These are phyloP conservation scores for Ramularia endophylla DNA, from an alignment of 2,329 filamentous ascomycete genomes.

Conservation along the genomic window DNA sequence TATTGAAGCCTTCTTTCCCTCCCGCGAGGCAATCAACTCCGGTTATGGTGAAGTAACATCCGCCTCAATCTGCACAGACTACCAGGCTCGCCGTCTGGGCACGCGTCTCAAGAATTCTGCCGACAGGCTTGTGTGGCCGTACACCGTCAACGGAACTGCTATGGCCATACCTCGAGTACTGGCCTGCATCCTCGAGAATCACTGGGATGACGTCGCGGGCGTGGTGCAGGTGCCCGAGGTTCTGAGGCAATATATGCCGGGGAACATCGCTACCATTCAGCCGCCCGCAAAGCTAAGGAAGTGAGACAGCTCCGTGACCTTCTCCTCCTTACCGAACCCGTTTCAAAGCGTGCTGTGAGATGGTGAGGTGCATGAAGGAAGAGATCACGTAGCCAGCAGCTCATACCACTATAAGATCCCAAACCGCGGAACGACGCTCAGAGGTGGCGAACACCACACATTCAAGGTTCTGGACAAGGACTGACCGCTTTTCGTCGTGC, in stretches of 20 bases:
- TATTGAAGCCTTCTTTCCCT: constrained; percentile 92
- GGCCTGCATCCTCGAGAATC: constrained; percentile 83
- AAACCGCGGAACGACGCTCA: too few species aligned
- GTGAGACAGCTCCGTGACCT: too few species aligned
- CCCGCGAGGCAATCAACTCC: constrained; percentile 56
- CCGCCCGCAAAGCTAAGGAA: too few species aligned
- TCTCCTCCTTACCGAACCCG: too few species aligned
- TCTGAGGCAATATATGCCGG: constrained; percentile 71
- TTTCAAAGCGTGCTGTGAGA: too few species aligned
- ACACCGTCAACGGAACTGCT: constrained; percentile 91
- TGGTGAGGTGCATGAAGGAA: too few species aligned
- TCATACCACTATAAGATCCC: too few species aligned
- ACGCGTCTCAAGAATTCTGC: constrained; percentile 58
- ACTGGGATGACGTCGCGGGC: constrained; percentile 67
- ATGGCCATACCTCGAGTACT: constrained; percentile 85
- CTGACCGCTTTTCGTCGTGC: too few species aligned
- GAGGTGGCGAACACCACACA: too few species aligned
- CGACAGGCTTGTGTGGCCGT: constrained; percentile 66
- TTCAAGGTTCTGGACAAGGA: too few species aligned
- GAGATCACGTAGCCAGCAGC: too few species aligned
- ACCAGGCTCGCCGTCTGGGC: constrained; percentile 76
- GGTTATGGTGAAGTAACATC: constrained; percentile 95
- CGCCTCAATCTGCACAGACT: constrained; percentile 88
- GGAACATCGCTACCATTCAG: constrained; percentile 11
- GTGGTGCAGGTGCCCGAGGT: constrained; percentile 72